Percentiles rank a stretch among this genome's conserved stretches.
Conservation (phyloP, 2,329 filamentous ascomycete species). For the Metarhizium album region DNA sequence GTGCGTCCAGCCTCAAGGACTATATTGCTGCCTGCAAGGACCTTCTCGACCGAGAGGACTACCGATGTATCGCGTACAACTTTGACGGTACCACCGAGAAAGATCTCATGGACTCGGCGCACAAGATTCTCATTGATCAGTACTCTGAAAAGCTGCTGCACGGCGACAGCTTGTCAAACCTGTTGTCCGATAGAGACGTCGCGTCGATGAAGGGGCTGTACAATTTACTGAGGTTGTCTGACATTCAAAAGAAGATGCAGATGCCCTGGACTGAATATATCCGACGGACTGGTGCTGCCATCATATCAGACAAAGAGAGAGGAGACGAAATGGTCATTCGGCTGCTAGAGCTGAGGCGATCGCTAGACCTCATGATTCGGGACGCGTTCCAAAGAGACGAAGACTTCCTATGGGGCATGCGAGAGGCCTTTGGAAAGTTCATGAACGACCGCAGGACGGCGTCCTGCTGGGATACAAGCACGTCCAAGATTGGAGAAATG, state of each 20-base stretch:
- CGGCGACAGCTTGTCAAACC: slow-evolving; percentile 53
- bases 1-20: slow-evolving; percentile 52
- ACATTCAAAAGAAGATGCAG: slow-evolving; percentile 59
- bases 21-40: slow-evolving; percentile 64
- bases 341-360: slow-evolving; percentile 68
- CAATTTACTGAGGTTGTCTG: slow-evolving; percentile 60
- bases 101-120: slow-evolving; percentile 61
- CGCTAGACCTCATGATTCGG: slow-evolving; percentile 65
- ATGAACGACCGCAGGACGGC: slow-evolving; percentile 80
- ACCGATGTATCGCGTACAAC: slow-evolving; percentile 68
- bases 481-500: slow-evolving; percentile 95
- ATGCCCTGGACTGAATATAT: slow-evolving; percentile 73
- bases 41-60: slow-evolving; percentile 61
- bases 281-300: slow-evolving; percentile 57
- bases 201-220: slow-evolving; percentile 68
- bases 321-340: slow-evolving; percentile 79
- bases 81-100: slow-evolving; percentile 76
- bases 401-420: slow-evolving; percentile 64
- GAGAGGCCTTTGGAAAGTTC: slow-evolving; percentile 78
- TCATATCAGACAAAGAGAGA: slow-evolving; percentile 70
- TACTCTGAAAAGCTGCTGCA: slow-evolving; percentile 59
- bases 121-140: slow-evolving; percentile 58
- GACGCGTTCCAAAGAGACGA: slow-evolving; percentile 69
- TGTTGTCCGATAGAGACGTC: slow-evolving; percentile 62
- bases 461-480: slow-evolving; percentile 66